These are phyloP conservation scores for Ailanthus altissimus DNA, from an alignment of 345 rosid species.

Conservation along the genomic window DNA sequence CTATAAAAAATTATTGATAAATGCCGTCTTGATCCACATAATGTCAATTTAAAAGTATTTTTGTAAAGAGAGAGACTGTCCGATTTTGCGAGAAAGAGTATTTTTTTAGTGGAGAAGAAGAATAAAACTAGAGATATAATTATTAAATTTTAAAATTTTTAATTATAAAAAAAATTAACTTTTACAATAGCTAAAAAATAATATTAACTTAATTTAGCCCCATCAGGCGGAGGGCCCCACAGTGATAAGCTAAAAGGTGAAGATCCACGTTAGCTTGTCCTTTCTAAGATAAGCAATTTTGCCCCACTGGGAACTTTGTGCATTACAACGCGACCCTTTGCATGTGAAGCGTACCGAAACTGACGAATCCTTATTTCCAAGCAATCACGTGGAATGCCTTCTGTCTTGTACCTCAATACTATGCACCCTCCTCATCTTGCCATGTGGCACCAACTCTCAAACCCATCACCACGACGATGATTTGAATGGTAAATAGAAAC, in stretches of 20 bases:
- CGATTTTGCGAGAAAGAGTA: too few species aligned
- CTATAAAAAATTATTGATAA: too few species aligned
- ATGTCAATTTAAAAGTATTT: too few species aligned
- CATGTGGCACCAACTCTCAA: neutral
- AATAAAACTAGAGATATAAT: too few species aligned
- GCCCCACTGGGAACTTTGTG: neutral
- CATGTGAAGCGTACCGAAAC: conserved; percentile 9
- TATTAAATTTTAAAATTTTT: too few species aligned
- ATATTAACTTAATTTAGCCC: too few species aligned
- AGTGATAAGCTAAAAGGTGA: neutral
- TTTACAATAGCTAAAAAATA: too few species aligned
- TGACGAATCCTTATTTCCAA: conserved; percentile 13
- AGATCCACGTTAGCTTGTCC: too few species aligned
- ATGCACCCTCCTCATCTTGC: conserved; percentile 1
- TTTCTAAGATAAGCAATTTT: neutral
- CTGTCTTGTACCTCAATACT: neutral
- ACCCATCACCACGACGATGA: neutral
- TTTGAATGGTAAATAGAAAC: neutral
- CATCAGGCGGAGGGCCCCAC: neutral
- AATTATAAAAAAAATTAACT: too few species aligned
- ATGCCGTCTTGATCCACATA: too few species aligned
- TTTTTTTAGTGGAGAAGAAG: too few species aligned
- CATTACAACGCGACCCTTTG: neutral
- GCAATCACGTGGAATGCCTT: conserved; percentile 8
- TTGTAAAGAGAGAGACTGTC: too few species aligned